Base-by-base conservation (phyloP, 345 rosid genomes). In the Mercurialis annua region DNA sequence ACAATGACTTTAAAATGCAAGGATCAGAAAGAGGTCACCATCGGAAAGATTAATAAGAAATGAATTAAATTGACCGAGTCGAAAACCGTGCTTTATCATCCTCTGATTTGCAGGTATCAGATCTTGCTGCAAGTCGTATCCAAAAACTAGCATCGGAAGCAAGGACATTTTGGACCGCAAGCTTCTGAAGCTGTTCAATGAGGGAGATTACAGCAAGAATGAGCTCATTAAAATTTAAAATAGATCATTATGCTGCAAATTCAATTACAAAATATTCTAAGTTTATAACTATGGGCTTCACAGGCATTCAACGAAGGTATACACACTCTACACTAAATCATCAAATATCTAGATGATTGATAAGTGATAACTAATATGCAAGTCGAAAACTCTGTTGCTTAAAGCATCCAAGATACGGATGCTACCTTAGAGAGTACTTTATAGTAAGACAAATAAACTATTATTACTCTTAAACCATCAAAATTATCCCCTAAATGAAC, bases 111-210 rank as follows among this genome's bases (percentile, higher is more conserved):
- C 94, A 87, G 62, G 94, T 82, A 78, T 93, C 98, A 6, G 72
- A 81, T 82, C 98, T 87, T 10, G 92, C 83, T 1, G 97, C 97
- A 30, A 90, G 96, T 46, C 96, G 83, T 57, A 90, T 86, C 97
- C 97, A 93, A 56, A 93, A 90, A 16, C 68, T 82, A 76, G 82
- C 93, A 63, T 88, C 86, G 77, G 90, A 92, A 72, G 94, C 92
- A 70, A 92, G 93, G 66, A 92, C 70, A 58, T 92, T 90, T 81
- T 90, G 92, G 64, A 65, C 87, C 68, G 90, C 94, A 68, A 88
- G 87, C 82, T 82, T 83, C 78, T 77, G 89, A 74, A 90, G 89
- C 97, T 93, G 93, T 73, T 72, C 68, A 62, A 51, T 65, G 62
- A 56, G 64, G 47, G 24, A 30, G 64, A 73, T 48, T 9, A 38